Conservation (phyloP, 2,329 filamentous ascomycete species). For the Ophiostoma novo-ulmi region DNA sequence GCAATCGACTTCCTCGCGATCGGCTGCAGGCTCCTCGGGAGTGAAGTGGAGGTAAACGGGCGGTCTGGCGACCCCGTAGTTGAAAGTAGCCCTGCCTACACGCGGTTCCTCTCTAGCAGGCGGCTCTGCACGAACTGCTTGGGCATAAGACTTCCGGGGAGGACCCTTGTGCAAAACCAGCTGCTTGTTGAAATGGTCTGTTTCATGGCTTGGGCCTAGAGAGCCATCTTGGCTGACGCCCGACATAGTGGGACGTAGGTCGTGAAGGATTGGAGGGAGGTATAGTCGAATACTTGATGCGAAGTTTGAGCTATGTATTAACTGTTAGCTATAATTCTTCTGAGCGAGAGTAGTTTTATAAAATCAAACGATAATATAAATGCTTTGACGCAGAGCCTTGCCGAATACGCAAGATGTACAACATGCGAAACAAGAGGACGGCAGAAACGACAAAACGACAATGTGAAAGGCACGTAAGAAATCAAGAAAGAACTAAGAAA, state of each 20-base stretch:
- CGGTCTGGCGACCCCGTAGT: background rate
- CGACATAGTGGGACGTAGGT: background rate
- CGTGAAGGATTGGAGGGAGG: background rate
- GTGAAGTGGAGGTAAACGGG: background rate
- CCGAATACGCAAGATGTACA: background rate
- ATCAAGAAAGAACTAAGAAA: background rate
- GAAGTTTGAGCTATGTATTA: background rate
- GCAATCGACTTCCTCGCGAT: background rate
- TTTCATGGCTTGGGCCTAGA: background rate
- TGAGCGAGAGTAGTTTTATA: background rate
- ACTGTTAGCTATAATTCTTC: background rate
- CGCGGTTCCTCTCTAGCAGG: background rate
- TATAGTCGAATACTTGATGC: background rate
- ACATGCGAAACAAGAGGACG: background rate
- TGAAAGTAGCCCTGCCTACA: background rate
- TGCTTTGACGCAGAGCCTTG: too few species aligned
- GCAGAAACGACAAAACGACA: background rate
- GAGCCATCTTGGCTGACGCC: background rate
- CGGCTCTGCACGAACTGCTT: background rate
- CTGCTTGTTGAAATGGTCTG: background rate
- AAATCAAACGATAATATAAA: background rate
- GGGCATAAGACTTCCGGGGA: background rate
- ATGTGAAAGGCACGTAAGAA: background rate
- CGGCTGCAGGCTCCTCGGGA: background rate
- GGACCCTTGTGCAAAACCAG: background rate